phyloP scores from a whole-genome alignment of 2,329 filamentous ascomycete genomes.

The Aureobasidium melanogenum region DNA sequence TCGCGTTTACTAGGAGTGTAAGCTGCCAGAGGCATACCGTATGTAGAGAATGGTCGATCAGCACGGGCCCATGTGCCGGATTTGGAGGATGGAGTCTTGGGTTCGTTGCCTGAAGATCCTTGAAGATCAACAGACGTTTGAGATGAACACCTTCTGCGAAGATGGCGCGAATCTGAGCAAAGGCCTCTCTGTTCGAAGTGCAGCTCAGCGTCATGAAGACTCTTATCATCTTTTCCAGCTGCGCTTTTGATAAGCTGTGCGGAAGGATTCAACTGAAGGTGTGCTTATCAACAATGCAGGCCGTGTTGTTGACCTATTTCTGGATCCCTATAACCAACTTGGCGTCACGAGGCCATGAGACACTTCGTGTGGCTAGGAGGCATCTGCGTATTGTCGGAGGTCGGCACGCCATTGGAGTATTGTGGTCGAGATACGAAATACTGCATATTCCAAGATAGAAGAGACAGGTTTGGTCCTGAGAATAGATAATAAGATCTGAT shows the following conservation, averaged over 20 bases:
- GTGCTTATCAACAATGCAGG: neutral
- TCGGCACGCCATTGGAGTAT: neutral
- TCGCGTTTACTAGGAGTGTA: neutral
- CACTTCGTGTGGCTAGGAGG: neutral
- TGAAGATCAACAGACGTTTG: neutral
- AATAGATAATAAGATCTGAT: neutral
- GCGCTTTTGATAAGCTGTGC: neutral
- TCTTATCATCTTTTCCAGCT: neutral
- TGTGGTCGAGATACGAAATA: neutral
- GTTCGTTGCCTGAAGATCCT: neutral
- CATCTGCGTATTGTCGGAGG: neutral
- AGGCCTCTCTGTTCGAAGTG: neutral
- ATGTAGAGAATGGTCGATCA: neutral
- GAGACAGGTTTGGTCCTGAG: neutral
- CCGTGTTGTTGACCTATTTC: neutral
- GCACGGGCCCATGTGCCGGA: neutral
- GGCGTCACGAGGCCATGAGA: neutral
- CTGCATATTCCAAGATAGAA: neutral
- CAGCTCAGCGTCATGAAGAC: neutral
- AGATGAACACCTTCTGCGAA: neutral
- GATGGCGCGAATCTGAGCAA: neutral
- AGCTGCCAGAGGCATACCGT: neutral
- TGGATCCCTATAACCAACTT: neutral
- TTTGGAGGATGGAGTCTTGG: neutral
- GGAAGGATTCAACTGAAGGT: neutral